Base-by-base conservation (phyloP, 768 basidiomycete species). In the Tulasnella sp. region DNA sequence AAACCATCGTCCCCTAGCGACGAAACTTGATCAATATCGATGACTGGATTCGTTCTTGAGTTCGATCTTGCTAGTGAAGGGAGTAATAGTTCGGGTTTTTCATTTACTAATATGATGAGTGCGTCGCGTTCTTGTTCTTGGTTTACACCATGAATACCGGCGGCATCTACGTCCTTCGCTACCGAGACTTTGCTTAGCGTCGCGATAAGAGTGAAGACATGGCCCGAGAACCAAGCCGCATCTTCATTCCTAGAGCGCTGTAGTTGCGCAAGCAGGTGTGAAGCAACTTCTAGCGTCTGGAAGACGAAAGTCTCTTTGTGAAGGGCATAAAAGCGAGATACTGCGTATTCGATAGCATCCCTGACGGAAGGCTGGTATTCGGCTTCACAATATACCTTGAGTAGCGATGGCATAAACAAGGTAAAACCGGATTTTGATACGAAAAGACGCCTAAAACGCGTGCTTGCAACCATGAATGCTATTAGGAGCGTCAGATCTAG, bases 401-500 rank as follows among this genome's bases (percentile, higher is more conserved):
- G 63, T 10, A 88, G 65, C 3, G 73, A 72, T 0, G 82, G 79
- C 72, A 88, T 80, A 63, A 86, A 84, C 24, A 87, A 69, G 3
- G 73, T 73, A 61, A 83, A 88, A 22, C 78, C 82, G 27, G 76
- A 76, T 13, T 78, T 78, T 2, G 80, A 76, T 5, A 75, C 75
- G 62, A 87, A 83, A 16, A 88, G 63, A n/a, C 84, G 75, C 27
- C 76, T 72, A 59, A 86, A 88, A 15, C 84, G 76, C 6, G 82
- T 82, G 45, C 77, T 79, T 0, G 83, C 84, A 13, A 78, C 73
- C 79, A 84, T 79, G 27, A 81, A 69, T 5, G 77, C 83, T 82
- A 53, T 13, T 45, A 16, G 53, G 22, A 24, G 49, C 45, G 58
- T 37, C 39, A 19, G n/a, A 15, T n/a, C 40, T n/a, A 34, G 40